Conservation (phyloP, 805 yeast genomes). For the Kodamaea leandrae region DNA sequence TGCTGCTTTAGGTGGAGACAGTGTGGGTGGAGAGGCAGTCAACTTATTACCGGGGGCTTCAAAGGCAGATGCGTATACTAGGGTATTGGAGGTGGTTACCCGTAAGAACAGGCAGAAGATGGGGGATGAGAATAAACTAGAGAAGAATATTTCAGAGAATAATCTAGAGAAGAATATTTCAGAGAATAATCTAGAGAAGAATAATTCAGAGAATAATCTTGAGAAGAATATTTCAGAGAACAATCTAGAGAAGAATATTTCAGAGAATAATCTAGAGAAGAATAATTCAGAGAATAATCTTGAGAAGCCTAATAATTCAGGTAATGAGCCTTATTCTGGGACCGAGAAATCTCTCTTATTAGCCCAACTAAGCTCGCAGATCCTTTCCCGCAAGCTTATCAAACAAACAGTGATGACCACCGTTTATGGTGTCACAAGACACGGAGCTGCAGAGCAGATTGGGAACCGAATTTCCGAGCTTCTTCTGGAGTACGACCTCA, state of each 20-base stretch:
- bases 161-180: not conserved
- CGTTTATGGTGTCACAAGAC: slow-evolving; percentile 42
- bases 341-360: not conserved
- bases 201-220: slow-evolving; percentile 7
- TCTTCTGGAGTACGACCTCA: slow-evolving; percentile 16
- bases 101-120: slow-evolving; percentile 12
- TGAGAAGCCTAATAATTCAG: too few relatives aligned
- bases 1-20: slow-evolving; percentile 41
- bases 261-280: too few relatives aligned
- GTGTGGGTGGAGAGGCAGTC: slow-evolving; percentile 38
- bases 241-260: not conserved
- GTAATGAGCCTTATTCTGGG: too few relatives aligned
- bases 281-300: too few relatives aligned
- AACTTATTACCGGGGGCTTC: slow-evolving; percentile 26
- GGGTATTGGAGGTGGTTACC: slow-evolving; percentile 23
- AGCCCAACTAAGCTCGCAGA: not conserved
- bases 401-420: slow-evolving; percentile 47
- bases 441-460: slow-evolving; percentile 38
- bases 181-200: slow-evolving; percentile 1
- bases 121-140: not conserved
- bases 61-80: slow-evolving; percentile 28
- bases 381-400: slow-evolving; percentile 32
- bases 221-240: not conserved
- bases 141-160: not conserved
- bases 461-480: slow-evolving; percentile 21